Base-by-base conservation (phyloP, 1,139 yeast genomes). In the Suhomyces yuchorum region DNA sequence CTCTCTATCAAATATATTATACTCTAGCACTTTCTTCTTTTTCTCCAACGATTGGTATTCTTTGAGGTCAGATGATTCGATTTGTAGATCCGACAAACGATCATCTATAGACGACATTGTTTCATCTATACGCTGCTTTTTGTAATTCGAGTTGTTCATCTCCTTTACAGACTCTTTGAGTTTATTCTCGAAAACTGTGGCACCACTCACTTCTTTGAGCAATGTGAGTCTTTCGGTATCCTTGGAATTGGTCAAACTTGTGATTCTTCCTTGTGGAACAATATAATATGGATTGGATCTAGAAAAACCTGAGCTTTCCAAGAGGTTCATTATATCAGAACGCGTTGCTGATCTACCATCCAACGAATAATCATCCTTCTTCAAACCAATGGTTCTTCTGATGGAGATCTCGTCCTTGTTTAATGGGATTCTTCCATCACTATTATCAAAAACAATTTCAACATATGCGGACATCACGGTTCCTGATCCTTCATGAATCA, bases 241-340 rank as follows among this genome's bases (percentile, higher is more conserved):
- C 57, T 87, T 87, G 1, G 97, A 93, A 62, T 91, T 91, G 0
- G 99, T 93, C 51, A 93, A 74, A 1, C 87, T 78, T 0, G 92
- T 84, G 58, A 91, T 89, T 57, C 89, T 78, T 14, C 99, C 99
- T 66, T 93, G 99, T 0, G 99, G 99, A 3, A 93, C 99, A 58
- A 93, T 92, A 65, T 93, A 93, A 66, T 92, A 93, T 0, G 98
- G 97, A 55, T 91, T 92, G 3, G 92, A 84, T 51, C 89, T 78
- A 1, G 96, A 87, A 61, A 93, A 91, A 0, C 99, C 99, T 0
- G 97, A 96, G 59, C 90, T 85, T 64, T 93, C 98, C 37, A 95
- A 73, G 53, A 90, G 68, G 55, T 88, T 87, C 83, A 85, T 84
- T 17, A 92, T 79, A 62, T 92, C 98, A 1, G 88, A 77, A 58